phyloP scores from a whole-genome alignment of 1,139 yeast species.

The Hansenula sp. region DNA sequence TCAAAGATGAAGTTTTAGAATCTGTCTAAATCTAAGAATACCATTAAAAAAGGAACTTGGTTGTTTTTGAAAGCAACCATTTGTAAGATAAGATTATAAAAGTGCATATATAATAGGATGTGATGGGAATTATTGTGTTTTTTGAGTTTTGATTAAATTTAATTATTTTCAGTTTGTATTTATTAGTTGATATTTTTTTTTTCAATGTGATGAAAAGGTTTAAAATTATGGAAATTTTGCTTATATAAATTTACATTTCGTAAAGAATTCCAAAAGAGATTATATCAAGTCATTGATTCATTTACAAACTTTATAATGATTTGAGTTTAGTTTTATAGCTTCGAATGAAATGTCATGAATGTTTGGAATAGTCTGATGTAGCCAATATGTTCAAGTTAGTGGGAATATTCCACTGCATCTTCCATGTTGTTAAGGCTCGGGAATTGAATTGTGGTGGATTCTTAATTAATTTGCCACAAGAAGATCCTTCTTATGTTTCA shows the following conservation, averaged over 20 bases:
- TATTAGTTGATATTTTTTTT: not conserved
- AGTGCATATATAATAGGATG: not conserved
- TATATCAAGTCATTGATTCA: not conserved
- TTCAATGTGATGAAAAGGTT: constrained; percentile 1
- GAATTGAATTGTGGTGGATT: no score
- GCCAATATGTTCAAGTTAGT: no score
- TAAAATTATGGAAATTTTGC: not conserved
- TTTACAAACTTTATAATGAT: not conserved
- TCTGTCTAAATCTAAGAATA: constrained; percentile 50
- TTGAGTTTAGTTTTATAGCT: not conserved
- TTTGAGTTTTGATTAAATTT: not conserved
- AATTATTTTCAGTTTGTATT: constrained; percentile 1
- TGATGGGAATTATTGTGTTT: not conserved
- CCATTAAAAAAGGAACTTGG: not conserved
- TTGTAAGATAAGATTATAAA: not conserved
- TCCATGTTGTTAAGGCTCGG: no score
- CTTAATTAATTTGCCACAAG: no score
- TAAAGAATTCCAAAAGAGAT: not conserved
- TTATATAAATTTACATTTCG: not conserved
- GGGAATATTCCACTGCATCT: no score
- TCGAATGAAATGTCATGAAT: constrained; percentile 1
- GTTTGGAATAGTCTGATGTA: not conserved
- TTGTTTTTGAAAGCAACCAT: not conserved
- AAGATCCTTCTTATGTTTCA: no score
- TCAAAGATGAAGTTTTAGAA: constrained; percentile 86